Conservation (phyloP, 495 filamentous ascomycete genomes). For the Ramalina peruviana region DNA sequence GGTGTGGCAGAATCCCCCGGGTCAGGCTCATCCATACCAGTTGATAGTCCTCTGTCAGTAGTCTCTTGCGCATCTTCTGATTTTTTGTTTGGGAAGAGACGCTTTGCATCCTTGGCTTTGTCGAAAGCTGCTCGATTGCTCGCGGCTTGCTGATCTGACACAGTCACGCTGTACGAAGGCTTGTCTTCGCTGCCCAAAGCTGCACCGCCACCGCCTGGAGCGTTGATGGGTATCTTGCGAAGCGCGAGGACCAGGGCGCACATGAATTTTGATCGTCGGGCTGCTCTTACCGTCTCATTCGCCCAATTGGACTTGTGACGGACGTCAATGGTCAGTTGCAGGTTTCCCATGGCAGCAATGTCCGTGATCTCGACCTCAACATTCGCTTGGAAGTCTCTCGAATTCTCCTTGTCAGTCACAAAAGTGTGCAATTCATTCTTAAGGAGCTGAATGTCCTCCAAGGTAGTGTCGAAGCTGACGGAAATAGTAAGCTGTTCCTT, state of each 20-base stretch:
- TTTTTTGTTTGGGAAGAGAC: constrained; percentile 40
- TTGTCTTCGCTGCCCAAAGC: constrained; percentile 52
- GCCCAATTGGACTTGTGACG: constrained; percentile 95
- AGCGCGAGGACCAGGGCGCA: constrained; percentile 80
- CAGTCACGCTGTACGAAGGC: constrained; percentile 59
- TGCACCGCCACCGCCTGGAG: constrained; percentile 59
- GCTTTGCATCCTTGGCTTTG: constrained; percentile 45
- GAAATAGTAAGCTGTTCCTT: constrained; percentile 67
- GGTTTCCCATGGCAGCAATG: constrained; percentile 76
- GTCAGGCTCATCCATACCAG: constrained; percentile 23
- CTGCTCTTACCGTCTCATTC: constrained; percentile 69
- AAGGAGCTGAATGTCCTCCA: constrained; percentile 75
- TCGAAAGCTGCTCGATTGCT: constrained; percentile 43
- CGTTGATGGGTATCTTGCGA: constrained; percentile 74
- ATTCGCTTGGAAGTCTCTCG: constrained; percentile 79
- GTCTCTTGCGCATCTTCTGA: constrained; percentile 13
- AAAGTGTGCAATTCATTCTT: constrained; percentile 72
- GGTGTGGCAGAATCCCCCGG: no score
- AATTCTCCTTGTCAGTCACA: constrained; percentile 74
- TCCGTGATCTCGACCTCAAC: constrained; percentile 63
- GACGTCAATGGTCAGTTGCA: constrained; percentile 70
- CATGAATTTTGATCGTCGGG: constrained; percentile 90
- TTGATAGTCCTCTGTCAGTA: constrained; percentile 18
- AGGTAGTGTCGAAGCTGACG: constrained; percentile 69
- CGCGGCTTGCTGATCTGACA: constrained; percentile 49